phyloP scores from a whole-genome alignment of 768 basidiomycete genomes.

The Russula ochroleuca region DNA sequence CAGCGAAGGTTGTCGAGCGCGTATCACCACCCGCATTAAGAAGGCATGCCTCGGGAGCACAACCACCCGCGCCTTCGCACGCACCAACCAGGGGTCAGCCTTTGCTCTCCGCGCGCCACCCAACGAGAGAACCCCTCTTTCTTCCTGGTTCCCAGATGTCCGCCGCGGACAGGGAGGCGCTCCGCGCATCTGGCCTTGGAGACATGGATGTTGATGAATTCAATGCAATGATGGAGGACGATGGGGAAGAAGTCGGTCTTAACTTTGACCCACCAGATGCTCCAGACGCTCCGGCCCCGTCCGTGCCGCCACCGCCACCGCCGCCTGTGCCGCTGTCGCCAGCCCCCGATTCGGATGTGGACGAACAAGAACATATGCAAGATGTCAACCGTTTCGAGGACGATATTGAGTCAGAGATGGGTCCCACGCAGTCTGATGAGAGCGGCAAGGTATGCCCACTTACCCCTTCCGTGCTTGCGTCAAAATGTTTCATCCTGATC shows the following conservation, averaged over 20 bases:
- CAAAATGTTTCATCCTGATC: not conserved
- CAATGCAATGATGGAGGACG: slow-evolving; percentile 53
- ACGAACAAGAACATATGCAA: slow-evolving; percentile 5
- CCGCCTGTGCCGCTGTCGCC: not conserved
- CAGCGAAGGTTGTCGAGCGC: slow-evolving; percentile 26
- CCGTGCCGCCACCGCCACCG: not conserved
- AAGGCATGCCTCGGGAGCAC: slow-evolving; percentile 28
- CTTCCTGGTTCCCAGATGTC: slow-evolving; percentile 44
- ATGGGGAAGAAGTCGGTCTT: slow-evolving; percentile 49
- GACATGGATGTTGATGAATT: slow-evolving; percentile 62
- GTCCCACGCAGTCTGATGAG: slow-evolving; percentile 25
- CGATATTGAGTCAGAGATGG: slow-evolving; percentile 25
- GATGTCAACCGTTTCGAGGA: slow-evolving; percentile 13
- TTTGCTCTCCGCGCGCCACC: not conserved
- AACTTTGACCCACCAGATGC: not conserved
- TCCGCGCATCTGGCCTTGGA: slow-evolving; percentile 60
- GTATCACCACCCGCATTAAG: slow-evolving; percentile 9
- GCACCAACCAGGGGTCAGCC: not conserved
- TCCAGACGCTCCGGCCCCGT: slow-evolving; percentile 8
- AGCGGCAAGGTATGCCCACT: slow-evolving; percentile 21
- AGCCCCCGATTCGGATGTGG: not conserved
- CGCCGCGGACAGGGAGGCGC: slow-evolving; percentile 46
- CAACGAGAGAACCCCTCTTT: slow-evolving; percentile 34
- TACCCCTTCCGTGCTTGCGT: not conserved
- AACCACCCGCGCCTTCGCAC: slow-evolving; percentile 7